Evolutionary conservation across 352 stramenopile species (phyloP).

Genomic region (Albugo candida): DNA sequence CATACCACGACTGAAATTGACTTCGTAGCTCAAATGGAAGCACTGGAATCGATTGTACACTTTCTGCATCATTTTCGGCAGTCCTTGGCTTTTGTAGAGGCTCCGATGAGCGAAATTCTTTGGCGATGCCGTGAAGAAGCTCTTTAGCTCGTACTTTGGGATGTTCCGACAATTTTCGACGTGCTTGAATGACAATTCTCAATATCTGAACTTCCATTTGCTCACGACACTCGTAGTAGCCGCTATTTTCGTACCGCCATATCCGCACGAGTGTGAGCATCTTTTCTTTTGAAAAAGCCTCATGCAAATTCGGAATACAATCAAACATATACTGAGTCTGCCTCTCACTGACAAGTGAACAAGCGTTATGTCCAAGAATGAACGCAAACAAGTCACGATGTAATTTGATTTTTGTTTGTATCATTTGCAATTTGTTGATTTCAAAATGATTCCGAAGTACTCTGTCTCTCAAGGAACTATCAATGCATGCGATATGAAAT

Average conservation of each 20-base stretch:
- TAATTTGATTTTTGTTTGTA: slow-evolving; percentile 23
- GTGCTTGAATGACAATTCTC: slow-evolving; percentile 35
- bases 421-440: slow-evolving; percentile 45
- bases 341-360: too few relatives aligned
- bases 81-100: too few relatives aligned
- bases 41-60: too few relatives aligned
- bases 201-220: slow-evolving; percentile 37
- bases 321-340: slow-evolving; percentile 16
- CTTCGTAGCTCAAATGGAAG: slow-evolving; percentile 14
- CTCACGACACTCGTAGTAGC: slow-evolving; percentile 14
- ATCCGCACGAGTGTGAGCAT: slow-evolving; percentile 16
- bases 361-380: slow-evolving; percentile 13
- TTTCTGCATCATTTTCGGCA: too few relatives aligned
- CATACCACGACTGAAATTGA: slow-evolving; percentile 28
- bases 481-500: slow-evolving; percentile 25
- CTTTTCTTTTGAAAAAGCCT: slow-evolving; percentile 2
- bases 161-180: slow-evolving; percentile 29
- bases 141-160: slow-evolving; percentile 43
- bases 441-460: slow-evolving; percentile 43
- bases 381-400: slow-evolving; percentile 35
- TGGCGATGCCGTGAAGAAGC: slow-evolving; percentile 13
- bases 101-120: too few relatives aligned
- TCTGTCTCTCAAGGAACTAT: slow-evolving; percentile 24
- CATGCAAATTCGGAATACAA: slow-evolving; percentile 23
- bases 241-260: slow-evolving; percentile 24